These are phyloP conservation scores for Candida lessepsii DNA, from an alignment of 805 yeast genomes.

Conservation along the genomic window DNA sequence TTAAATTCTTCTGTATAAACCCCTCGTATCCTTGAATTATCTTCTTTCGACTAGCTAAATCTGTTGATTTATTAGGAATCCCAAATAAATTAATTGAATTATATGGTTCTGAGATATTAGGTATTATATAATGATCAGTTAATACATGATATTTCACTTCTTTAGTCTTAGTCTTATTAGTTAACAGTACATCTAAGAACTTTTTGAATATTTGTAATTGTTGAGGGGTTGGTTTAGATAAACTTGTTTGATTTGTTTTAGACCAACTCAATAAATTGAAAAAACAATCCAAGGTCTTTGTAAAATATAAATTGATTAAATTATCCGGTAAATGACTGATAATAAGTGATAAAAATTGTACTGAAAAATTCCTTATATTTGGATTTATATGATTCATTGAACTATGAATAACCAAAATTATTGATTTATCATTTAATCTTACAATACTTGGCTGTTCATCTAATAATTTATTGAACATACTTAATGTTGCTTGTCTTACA, in stretches of 20 bases:
- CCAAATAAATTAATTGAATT: constrained; percentile 60
- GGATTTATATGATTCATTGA: constrained; percentile 92
- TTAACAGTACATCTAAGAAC: constrained; percentile 46
- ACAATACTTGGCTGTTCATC: constrained; percentile 52
- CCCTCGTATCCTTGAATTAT: constrained; percentile 6
- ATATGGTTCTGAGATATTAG: constrained; percentile 60
- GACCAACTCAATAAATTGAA: constrained; percentile 79
- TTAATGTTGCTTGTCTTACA: constrained; percentile 60
- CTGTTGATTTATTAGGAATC: constrained; percentile 19
- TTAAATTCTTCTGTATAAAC: constrained; percentile 5
- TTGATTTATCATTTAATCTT: constrained; percentile 55
- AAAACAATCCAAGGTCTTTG: constrained; percentile 64
- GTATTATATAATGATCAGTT: constrained; percentile 52
- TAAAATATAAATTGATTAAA: constrained; percentile 62
- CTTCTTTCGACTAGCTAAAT: constrained; percentile 16
- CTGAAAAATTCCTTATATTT: constrained; percentile 71
- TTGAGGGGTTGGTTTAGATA: constrained; percentile 30
- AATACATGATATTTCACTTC: constrained; percentile 41
- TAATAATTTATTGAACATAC: constrained; percentile 49
- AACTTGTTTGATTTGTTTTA: constrained; percentile 28
- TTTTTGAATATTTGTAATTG: constrained; percentile 44
- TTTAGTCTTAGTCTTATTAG: constrained; percentile 17
- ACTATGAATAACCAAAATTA: constrained; percentile 75
- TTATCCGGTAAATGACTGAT: constrained; percentile 55
- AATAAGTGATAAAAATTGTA: constrained; percentile 61